Evolutionary conservation across 1,284 basidiomycete genomes (phyloP).

Genomic region (Ganoderma sinense): DNA sequence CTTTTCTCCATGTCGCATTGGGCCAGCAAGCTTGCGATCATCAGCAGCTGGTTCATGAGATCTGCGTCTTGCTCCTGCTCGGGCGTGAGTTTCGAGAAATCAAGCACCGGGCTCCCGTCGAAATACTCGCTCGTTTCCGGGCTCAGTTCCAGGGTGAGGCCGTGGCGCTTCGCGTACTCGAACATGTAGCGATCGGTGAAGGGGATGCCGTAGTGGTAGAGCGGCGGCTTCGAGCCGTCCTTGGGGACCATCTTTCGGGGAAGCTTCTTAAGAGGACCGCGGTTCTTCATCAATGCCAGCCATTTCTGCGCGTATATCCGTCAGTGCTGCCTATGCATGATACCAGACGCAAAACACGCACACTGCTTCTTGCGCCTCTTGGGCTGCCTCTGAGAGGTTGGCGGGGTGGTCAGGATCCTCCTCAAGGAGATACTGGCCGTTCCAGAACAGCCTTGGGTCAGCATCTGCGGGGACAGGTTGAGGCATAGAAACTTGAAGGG

Average conservation of each 20-base stretch:
- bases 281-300: not conserved
- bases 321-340: not conserved
- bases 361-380: not conserved
- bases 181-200: not conserved
- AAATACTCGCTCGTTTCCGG: not conserved
- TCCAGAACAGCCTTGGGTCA: not conserved
- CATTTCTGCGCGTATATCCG: not conserved
- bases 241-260: not conserved
- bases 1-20: not conserved
- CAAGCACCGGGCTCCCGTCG: not conserved
- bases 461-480: not conserved
- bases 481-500: not conserved
- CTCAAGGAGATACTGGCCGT: not conserved
- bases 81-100: not conserved
- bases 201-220: not conserved
- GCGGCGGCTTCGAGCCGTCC: not conserved
- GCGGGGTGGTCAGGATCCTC: not conserved
- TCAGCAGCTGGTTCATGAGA: not conserved
- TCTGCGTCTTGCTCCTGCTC: not conserved
- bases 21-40: not conserved
- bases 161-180: not conserved
- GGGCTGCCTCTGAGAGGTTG: not conserved
- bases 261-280: not conserved
- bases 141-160: not conserved
- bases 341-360: not conserved